Evolutionary conservation across 2,329 filamentous ascomycete species (phyloP).

Genomic region (Penicillium olsonii): DNA sequence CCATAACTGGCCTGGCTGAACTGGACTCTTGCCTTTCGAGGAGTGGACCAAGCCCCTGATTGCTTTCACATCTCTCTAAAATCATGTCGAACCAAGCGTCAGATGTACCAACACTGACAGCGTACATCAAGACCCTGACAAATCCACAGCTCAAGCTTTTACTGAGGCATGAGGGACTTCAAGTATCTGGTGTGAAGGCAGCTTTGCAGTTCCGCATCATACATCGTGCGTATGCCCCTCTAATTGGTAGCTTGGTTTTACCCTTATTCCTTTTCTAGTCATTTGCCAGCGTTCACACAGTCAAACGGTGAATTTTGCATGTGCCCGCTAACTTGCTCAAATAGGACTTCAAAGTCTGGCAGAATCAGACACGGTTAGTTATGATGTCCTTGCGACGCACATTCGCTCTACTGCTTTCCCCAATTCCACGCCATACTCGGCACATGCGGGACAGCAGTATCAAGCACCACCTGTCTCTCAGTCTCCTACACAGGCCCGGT

Average conservation of each 20-base stretch:
- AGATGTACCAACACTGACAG: conserved; percentile 44
- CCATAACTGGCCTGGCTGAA: conserved; percentile 21
- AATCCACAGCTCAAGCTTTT: conserved; percentile 74
- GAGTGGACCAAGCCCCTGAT: conserved; percentile 18
- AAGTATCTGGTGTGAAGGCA: conserved; percentile 81
- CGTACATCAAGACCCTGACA: conserved; percentile 56
- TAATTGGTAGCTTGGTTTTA: not conserved
- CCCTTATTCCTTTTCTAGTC: not conserved
- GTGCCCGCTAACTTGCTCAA: conserved; percentile 16
- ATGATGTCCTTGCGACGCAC: conserved; percentile 34
- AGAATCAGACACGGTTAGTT: conserved; percentile 17
- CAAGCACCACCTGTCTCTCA: conserved; percentile 27
- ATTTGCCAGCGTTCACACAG: not conserved
- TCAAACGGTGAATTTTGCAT: not conserved
- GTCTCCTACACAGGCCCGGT: conserved; percentile 29
- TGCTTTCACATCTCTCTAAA: conserved; percentile 10
- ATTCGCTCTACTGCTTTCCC: conserved; percentile 36
- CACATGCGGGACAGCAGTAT: conserved; percentile 26
- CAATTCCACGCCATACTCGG: conserved; percentile 26
- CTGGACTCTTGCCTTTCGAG: conserved; percentile 18
- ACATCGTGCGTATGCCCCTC: conserved; percentile 61
- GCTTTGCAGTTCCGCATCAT: conserved; percentile 77
- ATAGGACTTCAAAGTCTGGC: conserved; percentile 6
- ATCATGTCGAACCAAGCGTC: conserved; percentile 43
- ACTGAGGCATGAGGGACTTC: conserved; percentile 71